These are phyloP conservation scores for Cordyceps militaris DNA, from an alignment of 2,329 filamentous ascomycete species.

Conservation along the genomic window DNA sequence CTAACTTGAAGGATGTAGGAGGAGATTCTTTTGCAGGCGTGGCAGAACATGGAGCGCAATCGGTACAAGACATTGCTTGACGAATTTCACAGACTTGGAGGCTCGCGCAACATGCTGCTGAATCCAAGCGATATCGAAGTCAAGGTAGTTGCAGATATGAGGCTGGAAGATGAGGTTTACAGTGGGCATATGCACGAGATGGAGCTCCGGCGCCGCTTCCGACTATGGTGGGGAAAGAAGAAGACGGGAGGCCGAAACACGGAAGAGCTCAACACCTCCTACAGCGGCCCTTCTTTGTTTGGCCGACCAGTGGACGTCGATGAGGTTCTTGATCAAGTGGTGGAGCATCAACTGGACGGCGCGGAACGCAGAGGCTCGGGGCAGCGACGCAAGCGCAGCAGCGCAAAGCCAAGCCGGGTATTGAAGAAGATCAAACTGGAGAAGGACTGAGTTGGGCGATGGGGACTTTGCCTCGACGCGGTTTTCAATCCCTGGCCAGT, in stretches of 20 bases:
- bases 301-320: slow-evolving; percentile 20
- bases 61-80: neutral
- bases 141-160: neutral
- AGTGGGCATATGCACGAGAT: slow-evolving; percentile 12
- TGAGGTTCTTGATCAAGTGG: slow-evolving; percentile 29
- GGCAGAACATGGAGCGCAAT: neutral
- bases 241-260: slow-evolving; percentile 17
- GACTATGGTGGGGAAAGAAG: slow-evolving; percentile 2
- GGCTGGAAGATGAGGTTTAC: slow-evolving; percentile 5
- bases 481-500: too few species aligned
- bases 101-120: slow-evolving; percentile 10
- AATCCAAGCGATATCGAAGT: slow-evolving; percentile 4
- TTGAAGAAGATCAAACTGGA: neutral
- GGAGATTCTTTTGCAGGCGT: neutral
- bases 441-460: neutral
- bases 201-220: slow-evolving; percentile 3
- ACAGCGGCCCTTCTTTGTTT: slow-evolving; percentile 7
- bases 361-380: slow-evolving; percentile 19
- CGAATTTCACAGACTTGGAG: neutral
- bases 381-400: slow-evolving; percentile 14
- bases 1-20: neutral
- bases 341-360: slow-evolving; percentile 16
- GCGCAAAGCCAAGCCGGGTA: neutral
- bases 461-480: neutral
- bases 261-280: slow-evolving; percentile 5